Base-by-base conservation (phyloP, 495 filamentous ascomycete genomes). In the Parathielavia appendiculata region DNA sequence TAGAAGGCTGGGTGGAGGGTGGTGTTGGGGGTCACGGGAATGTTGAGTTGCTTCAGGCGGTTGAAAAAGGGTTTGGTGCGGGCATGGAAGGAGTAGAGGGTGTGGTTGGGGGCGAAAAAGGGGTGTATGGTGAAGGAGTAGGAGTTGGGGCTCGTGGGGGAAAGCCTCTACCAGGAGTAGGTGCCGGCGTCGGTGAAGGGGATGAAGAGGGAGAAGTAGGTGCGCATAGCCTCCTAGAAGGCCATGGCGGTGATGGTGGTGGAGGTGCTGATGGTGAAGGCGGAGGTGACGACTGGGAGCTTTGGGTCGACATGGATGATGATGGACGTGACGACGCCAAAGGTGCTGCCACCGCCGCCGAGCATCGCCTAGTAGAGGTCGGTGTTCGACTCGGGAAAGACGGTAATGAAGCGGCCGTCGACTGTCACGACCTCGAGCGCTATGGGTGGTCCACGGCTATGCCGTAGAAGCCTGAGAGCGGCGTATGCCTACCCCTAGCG, bases 331-430 rank as follows among this genome's bases (percentile, higher is more conserved):
- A 83, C 74, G 20, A 83, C 66, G 20, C 81, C 81, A 52, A 68
- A 85, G 20, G 78, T 81, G 64, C 80, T 64, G 19, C 36, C 36
- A 23, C 83, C 84, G 6, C 82, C 81, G 5, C 83, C 84, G 26
- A 77, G 73, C 1, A 86, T 67, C 11, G 85, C 85, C 76, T 75
- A 87, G 73, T 82, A 88, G 12, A 87, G 70, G 36, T 86, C 85
- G 0, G 73, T 63, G 50, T 86, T 74, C 32, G 69, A 71, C 4
- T 70, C 53, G 16, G 75, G 64, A 41, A 74, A 76, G 5, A 79
- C 81, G 0, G 78, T 84, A 16, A 83, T 67, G 38, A 82, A 76
- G n/a, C 68, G 62, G 7, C 84, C 83, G 36, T 81, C 75, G 6
- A 81, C 73, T 7, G 80, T 76, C 8, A 87, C 82, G 32, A 87